Percentiles rank a stretch among this genome's conserved stretches.
These are phyloP conservation scores for Draba incana DNA, from an alignment of 345 rosid species.

Conservation along the genomic window DNA sequence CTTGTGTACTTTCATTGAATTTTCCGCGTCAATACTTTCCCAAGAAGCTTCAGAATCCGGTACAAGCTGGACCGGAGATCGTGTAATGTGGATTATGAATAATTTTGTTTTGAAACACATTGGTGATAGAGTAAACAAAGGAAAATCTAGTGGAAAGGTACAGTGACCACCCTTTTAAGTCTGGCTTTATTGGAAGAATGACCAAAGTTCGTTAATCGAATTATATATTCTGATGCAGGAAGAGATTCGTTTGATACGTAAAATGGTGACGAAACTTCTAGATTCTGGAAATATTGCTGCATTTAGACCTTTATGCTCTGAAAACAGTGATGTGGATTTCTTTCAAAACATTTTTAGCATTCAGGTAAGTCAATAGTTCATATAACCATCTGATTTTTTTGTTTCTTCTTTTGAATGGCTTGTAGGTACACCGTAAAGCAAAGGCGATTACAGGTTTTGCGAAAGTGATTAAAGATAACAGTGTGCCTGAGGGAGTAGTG, in stretches of 20 bases:
- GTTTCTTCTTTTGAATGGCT: constrained; percentile 6
- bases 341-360: constrained; percentile 70
- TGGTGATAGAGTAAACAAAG: constrained; percentile 59
- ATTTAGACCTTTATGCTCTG: constrained; percentile 64
- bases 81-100: constrained; percentile 51
- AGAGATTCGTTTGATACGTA: constrained; percentile 78
- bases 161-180: constrained; percentile 24
- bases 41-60: constrained; percentile 40
- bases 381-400: too few species aligned
- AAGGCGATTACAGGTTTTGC: constrained; percentile 63
- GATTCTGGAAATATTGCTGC: constrained; percentile 55
- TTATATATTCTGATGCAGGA: constrained; percentile 54
- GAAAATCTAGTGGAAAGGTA: constrained; percentile 61
- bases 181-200: not conserved
- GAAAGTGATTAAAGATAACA: constrained; percentile 48
- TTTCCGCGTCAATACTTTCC: constrained; percentile 53
- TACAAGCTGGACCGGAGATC: constrained; percentile 55
- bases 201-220: too few species aligned
- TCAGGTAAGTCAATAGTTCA: constrained; percentile 50
- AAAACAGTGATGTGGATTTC: constrained; percentile 80
- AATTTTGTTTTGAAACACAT: constrained; percentile 70
- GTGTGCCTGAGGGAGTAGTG: constrained; percentile 57
- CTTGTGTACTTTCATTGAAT: constrained; percentile 65
- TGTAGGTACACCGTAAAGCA: constrained; percentile 76
- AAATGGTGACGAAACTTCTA: constrained; percentile 71